Base-by-base conservation (phyloP, 2,329 filamentous ascomycete genomes). In the Neonectria coccinea region DNA sequence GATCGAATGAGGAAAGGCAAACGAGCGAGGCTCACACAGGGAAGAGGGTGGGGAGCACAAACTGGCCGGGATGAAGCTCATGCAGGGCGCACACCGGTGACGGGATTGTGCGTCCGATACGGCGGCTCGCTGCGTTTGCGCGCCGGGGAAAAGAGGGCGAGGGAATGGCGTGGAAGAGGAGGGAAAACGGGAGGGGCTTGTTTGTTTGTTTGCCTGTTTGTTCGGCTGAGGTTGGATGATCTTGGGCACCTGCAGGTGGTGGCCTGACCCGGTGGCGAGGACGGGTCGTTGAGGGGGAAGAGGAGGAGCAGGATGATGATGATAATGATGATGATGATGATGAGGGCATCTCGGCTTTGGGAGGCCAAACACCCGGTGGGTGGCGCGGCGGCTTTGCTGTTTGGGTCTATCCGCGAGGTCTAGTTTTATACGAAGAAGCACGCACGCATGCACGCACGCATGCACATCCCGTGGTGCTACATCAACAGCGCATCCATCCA, bases 61-160 rank as follows among this genome's bases (percentile, higher is more conserved):
- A n/a, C 5, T 44, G 22, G 47, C 53, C 53, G 29, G 48, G 36
- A 57, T 62, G 53, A 62, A 53, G 20, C 59, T 62, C 53, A 56
- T 62, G 59, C 59, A 56, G 45, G 53, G 18, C 41, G 47, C 47
- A 56, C 59, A 62, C 59, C 59, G 59, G 59, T 53, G 53, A 62
- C 31, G 47, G 59, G 59, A 51, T 62, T 57, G 39, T 62, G 59
- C 47, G n/a, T 57, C 36, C 45, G 59, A 52, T 45, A 27, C 25
- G 47, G 53, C 42, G 25, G 47, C 52, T 56, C 29, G 12, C 44
- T 45, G 22, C 12, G 25, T 25, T 25, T 25, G 7, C 36, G 31
- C n/a, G 55, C 36, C 16, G 36, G 12, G 14, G 7, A 8, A 14
- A 14, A 39, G 36, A 14, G 14, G 16, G 36, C 16, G 16, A n/a